These are phyloP conservation scores for Acrasis kona DNA, from an alignment of 78 protist genomes.

Conservation along the genomic window DNA sequence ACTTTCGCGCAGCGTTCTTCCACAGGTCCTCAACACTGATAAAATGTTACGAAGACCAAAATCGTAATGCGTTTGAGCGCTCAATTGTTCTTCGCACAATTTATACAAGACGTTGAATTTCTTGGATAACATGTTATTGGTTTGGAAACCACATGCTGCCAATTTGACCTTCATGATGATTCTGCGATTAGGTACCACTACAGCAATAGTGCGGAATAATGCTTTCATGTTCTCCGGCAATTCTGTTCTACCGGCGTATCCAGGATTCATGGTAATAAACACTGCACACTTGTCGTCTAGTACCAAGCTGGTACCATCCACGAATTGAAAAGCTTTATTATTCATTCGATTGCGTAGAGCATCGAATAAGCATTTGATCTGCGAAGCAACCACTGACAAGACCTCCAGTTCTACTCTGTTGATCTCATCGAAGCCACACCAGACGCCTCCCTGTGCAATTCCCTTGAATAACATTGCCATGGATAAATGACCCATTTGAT, in stretches of 20 bases:
- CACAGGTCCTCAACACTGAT: constrained; percentile 58
- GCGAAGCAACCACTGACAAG: constrained; percentile 74
- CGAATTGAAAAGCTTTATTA: constrained; percentile 48
- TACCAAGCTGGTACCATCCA: constrained; percentile 35
- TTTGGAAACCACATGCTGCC: constrained; percentile 62
- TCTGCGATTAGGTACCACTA: constrained; percentile 81
- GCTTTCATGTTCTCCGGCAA: constrained; percentile 85
- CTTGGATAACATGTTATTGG: constrained; percentile 24
- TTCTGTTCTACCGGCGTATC: constrained; percentile 85
- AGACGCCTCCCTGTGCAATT: constrained; percentile 67
- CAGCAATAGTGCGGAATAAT: constrained; percentile 66
- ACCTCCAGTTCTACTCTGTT: constrained; percentile 80
- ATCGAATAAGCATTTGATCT: constrained; percentile 38
- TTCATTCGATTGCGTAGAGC: constrained; percentile 39
- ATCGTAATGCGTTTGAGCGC: constrained; percentile 69
- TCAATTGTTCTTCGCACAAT: constrained; percentile 73
- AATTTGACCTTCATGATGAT: constrained; percentile 70
- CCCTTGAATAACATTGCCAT: constrained; percentile 76
- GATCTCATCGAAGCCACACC: constrained; percentile 91
- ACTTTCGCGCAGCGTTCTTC: constrained; percentile 24
- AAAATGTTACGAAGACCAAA: constrained; percentile 63
- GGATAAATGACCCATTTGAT: constrained; percentile 52
- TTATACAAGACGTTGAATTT: constrained; percentile 64
- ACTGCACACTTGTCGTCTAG: constrained; percentile 39
- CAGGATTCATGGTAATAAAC: constrained; percentile 90